These are phyloP conservation scores for Pseudoneurospora amorphoporcata DNA, from an alignment of 495 filamentous ascomycete species.

Conservation along the genomic window DNA sequence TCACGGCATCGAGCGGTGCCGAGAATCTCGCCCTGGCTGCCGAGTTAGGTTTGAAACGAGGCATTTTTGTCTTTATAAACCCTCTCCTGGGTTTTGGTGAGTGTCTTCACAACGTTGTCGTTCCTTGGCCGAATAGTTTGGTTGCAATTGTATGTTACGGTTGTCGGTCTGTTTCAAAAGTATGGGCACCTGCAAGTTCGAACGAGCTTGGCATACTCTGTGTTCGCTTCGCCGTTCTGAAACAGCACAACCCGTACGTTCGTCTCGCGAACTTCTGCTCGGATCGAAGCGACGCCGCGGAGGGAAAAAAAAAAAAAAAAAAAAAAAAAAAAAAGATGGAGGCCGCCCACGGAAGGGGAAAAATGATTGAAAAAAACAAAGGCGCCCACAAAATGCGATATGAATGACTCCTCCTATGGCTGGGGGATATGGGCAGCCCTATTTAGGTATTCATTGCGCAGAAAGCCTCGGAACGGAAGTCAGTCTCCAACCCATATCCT, in stretches of 20 bases:
- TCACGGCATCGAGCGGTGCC: neutral
- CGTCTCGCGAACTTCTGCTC: neutral
- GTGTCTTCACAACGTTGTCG: neutral
- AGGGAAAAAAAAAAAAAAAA: neutral
- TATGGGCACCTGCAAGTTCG: neutral
- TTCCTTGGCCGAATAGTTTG: neutral
- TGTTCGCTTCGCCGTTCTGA: neutral
- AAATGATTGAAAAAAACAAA: neutral
- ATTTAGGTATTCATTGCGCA: neutral
- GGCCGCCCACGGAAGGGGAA: neutral
- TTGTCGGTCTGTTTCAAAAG: neutral
- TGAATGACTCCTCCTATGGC: neutral
- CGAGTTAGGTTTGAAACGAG: neutral
- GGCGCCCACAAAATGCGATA: neutral
- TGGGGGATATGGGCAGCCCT: neutral
- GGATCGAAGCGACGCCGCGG: neutral
- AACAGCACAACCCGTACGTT: neutral
- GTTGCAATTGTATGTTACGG: neutral
- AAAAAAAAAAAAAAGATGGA: neutral
- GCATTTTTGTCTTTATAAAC: neutral
- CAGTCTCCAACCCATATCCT: neutral
- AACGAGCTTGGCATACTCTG: neutral
- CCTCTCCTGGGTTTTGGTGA: neutral
- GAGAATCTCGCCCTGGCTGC: neutral
- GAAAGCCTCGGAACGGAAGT: neutral